A percentile compares a stretch with the other conserved stretches of the same genome.
phyloP scores from a whole-genome alignment of 352 stramenopile species.

The Phytophthora ohioensis region DNA sequence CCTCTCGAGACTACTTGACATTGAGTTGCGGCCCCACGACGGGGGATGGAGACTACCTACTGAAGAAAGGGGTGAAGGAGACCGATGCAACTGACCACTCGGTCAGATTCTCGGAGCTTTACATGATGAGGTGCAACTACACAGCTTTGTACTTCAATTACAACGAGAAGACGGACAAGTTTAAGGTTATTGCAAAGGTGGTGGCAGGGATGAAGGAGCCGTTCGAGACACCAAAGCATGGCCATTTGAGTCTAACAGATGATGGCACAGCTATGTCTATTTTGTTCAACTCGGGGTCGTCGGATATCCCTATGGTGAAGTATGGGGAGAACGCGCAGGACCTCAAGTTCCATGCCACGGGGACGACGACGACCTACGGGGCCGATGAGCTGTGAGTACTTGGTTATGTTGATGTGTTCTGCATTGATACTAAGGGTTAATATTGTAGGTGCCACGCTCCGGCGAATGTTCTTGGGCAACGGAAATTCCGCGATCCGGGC shows the following conservation, averaged over 20 bases:
- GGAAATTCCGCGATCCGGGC: constrained; percentile 61
- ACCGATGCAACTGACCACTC: constrained; percentile 41
- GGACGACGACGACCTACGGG: constrained; percentile 63
- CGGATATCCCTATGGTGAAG: constrained; percentile 48
- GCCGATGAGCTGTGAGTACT: constrained; percentile 61
- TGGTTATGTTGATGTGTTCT: background rate
- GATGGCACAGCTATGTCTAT: constrained; percentile 63
- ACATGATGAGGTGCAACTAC: constrained; percentile 82
- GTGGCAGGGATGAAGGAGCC: constrained; percentile 58
- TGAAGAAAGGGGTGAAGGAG: constrained; percentile 48
- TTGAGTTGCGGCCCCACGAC: constrained; percentile 67
- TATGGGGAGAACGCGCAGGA: constrained; percentile 45
- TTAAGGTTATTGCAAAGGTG: constrained; percentile 44
- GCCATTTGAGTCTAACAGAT: constrained; percentile 71
- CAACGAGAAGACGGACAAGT: constrained; percentile 22
- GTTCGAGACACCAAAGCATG: constrained; percentile 71
- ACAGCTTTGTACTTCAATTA: constrained; percentile 67
- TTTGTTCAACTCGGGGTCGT: constrained; percentile 78
- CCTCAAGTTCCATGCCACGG: constrained; percentile 35
- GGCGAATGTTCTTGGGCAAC: constrained; percentile 52
- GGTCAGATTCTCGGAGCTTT: constrained; percentile 68
- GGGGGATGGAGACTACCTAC: constrained; percentile 56
- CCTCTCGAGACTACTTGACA: constrained; percentile 64
- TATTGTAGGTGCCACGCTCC: constrained; percentile 62
- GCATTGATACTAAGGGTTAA: constrained; percentile 4